Conservation (phyloP, 192 early-diverging fungal genomes). For the Dissophora globulifera region DNA sequence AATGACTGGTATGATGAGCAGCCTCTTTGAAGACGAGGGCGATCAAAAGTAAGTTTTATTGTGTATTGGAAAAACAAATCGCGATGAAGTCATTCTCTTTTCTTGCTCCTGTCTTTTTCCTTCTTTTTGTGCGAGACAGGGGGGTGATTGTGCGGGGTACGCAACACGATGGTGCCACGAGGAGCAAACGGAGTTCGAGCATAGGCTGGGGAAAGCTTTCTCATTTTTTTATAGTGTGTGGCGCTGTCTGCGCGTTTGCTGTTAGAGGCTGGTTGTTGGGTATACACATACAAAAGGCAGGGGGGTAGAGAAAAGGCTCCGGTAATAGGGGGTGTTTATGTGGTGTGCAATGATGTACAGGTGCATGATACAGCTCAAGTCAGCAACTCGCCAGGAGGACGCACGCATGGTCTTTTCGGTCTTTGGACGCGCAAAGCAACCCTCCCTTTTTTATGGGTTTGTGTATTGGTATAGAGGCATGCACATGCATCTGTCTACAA, state of each 20-base stretch:
- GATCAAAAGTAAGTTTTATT: slow-evolving; percentile 62
- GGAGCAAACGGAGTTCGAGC: not conserved
- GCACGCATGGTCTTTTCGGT: too few relatives aligned
- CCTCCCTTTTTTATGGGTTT: slow-evolving; percentile 6
- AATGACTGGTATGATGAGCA: slow-evolving; percentile 56
- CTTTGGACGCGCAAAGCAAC: too few relatives aligned
- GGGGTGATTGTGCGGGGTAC: not conserved
- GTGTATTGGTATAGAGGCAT: slow-evolving; percentile 9
- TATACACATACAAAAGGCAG: too few relatives aligned
- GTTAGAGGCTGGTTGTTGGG: too few relatives aligned
- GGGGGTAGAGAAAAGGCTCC: not conserved
- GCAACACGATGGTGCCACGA: slow-evolving; percentile 9
- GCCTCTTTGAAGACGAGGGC: slow-evolving; percentile 57
- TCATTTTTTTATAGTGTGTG: not conserved
- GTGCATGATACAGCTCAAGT: slow-evolving; percentile 2
- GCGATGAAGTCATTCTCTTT: not conserved
- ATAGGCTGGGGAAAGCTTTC: not conserved
- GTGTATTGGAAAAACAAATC: too few relatives aligned
- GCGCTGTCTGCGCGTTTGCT: not conserved
- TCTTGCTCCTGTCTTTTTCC: slow-evolving; percentile 21
- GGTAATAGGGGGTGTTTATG: slow-evolving; percentile 6
- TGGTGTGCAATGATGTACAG: slow-evolving; percentile 12
- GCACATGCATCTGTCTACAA: slow-evolving; percentile 2
- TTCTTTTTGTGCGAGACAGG: not conserved
- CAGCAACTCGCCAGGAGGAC: slow-evolving; percentile 7